Conservation (phyloP, 306 rosid genomes). For the Sicyos edulis region DNA sequence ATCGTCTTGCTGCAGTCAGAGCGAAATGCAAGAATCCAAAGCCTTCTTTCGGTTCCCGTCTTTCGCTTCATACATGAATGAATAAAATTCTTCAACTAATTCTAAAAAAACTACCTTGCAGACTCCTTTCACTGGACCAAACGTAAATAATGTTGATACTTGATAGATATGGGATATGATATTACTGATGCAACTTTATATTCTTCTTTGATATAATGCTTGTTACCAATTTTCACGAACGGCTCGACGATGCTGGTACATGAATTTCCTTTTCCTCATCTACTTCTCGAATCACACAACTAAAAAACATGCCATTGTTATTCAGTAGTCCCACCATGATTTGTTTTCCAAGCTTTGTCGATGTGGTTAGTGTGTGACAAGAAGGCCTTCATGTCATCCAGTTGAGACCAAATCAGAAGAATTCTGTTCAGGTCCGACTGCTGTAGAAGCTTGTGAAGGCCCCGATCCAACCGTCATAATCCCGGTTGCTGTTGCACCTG, state of each 20-base stretch:
- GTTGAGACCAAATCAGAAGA: conserved; percentile 35
- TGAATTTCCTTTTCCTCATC: background rate
- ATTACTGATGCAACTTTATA: conserved; percentile 12
- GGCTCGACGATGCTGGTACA: conserved; percentile 8
- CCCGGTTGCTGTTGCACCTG: conserved; percentile 35
- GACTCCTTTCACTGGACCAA: conserved; percentile 27
- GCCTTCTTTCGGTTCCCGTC: conserved; percentile 42
- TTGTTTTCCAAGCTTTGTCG: conserved; percentile 23
- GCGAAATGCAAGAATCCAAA: conserved; percentile 72
- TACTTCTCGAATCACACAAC: conserved; percentile 12
- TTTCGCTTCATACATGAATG: conserved; percentile 18
- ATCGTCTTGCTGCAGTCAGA: conserved; percentile 38
- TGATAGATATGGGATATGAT: conserved; percentile 15
- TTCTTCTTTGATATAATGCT: background rate
- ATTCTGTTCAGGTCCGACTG: conserved; percentile 45
- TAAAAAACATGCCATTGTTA: conserved; percentile 9
- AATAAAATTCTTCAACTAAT: conserved; percentile 46
- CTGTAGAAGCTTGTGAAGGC: conserved; percentile 47
- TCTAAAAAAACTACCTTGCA: conserved; percentile 30
- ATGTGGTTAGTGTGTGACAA: conserved; percentile 40
- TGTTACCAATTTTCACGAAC: background rate
- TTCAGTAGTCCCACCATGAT: background rate
- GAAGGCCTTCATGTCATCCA: conserved; percentile 14
- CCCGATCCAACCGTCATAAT: conserved; percentile 22
- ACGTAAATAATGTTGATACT: conserved; percentile 22